Evolutionary conservation across 192 early-diverging fungal species (phyloP), one percentile per base, ranked within the genome.

Genomic region (Umbelopsis ramanniana): DNA sequence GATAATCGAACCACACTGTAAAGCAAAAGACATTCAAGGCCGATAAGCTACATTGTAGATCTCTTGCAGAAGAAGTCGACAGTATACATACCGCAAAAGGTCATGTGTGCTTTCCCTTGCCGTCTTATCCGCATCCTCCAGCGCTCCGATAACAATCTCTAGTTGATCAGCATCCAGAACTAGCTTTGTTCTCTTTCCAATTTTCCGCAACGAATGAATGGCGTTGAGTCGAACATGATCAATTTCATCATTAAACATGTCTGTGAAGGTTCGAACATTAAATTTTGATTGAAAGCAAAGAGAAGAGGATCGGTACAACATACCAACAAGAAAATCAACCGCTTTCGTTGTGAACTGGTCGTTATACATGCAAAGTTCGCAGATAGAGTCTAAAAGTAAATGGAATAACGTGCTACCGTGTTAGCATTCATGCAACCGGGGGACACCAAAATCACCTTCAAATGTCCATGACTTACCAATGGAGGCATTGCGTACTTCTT

Each of bases 241-340:
- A 74, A 93, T 93, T 76, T 97, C 95, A 81, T 99, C 97, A 81
- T 97, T 97, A 72, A 99, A 95, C 94, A 99, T 99, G 68, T 97
- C 97, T 89, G 73, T 14, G 35, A 66, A 26, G 10, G 72, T 43
- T 43, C 35, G 37, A 12, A n/a, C 19, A 14, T 43, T 21, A 43
- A 43, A 43, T 43, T 43, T 11, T 43, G 11, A 7, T 12, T 43
- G 8, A 43, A 7, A 43, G 40, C 40, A 1, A 2, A 11, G 40
- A 29, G 40, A 43, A 11, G 40, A 43, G 6, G 40, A 6, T 4
- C 9, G 12, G 29, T 11, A 46, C 0, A 43, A 76, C 70, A 73
- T 80, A 90, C 91, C 90, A 69, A 97, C 91, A 37, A 98, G 83
- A 66, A 89, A 94, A 55, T 93, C 92, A 0, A 95, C 79, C 0